Conservation (phyloP, 148 eudicot species). For the Pouteria glomerata region DNA sequence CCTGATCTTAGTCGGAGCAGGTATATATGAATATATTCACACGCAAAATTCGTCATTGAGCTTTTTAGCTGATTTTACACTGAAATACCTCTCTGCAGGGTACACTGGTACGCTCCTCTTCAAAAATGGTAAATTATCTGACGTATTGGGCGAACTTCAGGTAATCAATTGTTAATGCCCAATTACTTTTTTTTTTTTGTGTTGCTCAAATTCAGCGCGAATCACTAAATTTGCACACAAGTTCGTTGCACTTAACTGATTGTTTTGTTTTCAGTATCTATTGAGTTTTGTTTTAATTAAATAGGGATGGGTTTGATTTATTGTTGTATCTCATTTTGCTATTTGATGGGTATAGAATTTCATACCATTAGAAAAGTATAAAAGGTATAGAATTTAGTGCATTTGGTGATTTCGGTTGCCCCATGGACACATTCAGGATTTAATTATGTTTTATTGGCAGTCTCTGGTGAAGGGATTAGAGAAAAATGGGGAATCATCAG, state of each 20-base stretch:
- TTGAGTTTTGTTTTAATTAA: background rate
- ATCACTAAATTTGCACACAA: too few relatives aligned
- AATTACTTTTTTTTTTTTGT: background rate
- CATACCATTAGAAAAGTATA: too few relatives aligned
- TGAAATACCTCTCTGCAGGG: conserved; percentile 35
- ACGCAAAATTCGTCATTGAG: background rate
- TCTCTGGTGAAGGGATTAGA: conserved; percentile 56
- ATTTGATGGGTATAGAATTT: too few relatives aligned
- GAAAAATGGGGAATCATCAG: conserved; percentile 40
- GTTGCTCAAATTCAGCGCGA: background rate
- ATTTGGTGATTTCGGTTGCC: conserved; percentile 1
- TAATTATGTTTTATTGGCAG: conserved; percentile 30
- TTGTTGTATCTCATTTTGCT: background rate
- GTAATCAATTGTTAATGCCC: conserved; percentile 18
- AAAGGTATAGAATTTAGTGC: background rate
- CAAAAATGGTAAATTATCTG: conserved; percentile 68
- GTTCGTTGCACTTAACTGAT: too few relatives aligned
- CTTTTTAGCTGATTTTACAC: background rate
- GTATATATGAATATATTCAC: conserved; percentile 9
- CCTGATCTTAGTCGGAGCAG: conserved; percentile 56
- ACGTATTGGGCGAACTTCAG: conserved; percentile 77
- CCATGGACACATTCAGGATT: background rate
- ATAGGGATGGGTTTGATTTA: too few relatives aligned
- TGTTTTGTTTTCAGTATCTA: background rate
- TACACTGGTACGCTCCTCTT: conserved; percentile 71